phyloP scores from a whole-genome alignment of 2,329 filamentous ascomycete genomes.

The Colletotrichum tropicicola region DNA sequence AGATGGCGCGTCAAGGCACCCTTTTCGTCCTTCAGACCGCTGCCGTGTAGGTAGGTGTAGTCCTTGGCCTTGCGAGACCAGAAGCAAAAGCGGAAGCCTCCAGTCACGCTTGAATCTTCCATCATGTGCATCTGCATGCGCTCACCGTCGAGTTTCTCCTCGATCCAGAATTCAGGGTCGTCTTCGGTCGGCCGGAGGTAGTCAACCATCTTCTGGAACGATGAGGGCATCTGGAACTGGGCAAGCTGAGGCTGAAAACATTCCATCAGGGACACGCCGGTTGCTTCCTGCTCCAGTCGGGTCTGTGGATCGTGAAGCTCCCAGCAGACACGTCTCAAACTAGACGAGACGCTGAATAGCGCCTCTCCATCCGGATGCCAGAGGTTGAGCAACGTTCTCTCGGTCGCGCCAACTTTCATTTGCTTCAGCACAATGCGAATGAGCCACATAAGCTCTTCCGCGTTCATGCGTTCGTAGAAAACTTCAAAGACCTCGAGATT shows the following conservation, averaged over 20 bases:
- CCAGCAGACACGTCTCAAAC: slow-evolving; percentile 91
- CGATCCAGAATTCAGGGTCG: slow-evolving; percentile 89
- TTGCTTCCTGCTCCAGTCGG: slow-evolving; percentile 78
- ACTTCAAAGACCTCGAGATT: slow-evolving; percentile 82
- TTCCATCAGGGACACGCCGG: slow-evolving; percentile 84
- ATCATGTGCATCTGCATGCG: slow-evolving; percentile 96
- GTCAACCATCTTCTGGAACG: slow-evolving; percentile 81
- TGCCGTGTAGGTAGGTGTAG: slow-evolving; percentile 93
- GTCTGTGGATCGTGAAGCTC: slow-evolving; percentile 80
- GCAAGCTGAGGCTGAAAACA: slow-evolving; percentile 97
- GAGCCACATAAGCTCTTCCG: slow-evolving; percentile 93
- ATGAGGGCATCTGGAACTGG: slow-evolving; percentile 84
- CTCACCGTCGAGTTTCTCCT: slow-evolving; percentile 97
- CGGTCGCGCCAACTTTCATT: slow-evolving; percentile 79
- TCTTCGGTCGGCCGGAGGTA: slow-evolving; percentile 72
- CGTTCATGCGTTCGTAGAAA: slow-evolving; percentile 92
- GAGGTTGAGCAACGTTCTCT: slow-evolving; percentile 85
- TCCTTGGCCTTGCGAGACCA: slow-evolving; percentile 98
- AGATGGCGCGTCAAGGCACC: slow-evolving; percentile 85
- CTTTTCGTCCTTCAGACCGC: slow-evolving; percentile 76
- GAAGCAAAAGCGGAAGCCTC: slow-evolving; percentile 81
- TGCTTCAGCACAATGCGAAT: slow-evolving; percentile 91
- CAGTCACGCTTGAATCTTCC: slow-evolving; percentile 71
- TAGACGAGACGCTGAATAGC: slow-evolving; percentile 91
- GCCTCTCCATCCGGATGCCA: slow-evolving; percentile 83